Evolutionary conservation across 495 filamentous ascomycete species (phyloP).

Genomic region (Penicillium fimorum): DNA sequence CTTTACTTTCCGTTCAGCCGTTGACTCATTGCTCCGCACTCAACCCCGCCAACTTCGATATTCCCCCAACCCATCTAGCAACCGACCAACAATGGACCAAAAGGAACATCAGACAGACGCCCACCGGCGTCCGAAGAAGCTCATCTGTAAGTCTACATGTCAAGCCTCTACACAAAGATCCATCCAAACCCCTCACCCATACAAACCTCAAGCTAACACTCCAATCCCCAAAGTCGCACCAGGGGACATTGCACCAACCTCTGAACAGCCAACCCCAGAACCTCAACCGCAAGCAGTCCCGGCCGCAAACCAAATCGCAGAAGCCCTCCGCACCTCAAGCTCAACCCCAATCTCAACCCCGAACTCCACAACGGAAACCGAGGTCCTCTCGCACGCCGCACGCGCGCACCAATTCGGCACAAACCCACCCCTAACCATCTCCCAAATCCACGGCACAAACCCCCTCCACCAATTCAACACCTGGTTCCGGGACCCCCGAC

Average conservation of each 20-base stretch:
- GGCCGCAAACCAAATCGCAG: conserved; percentile 12
- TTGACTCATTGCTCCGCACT: conserved; percentile 25
- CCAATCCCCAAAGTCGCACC: conserved; percentile 38
- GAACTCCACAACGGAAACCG: conserved; percentile 31
- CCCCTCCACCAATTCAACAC: conserved; percentile 80
- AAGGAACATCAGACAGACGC: conserved; percentile 10
- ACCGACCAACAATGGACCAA: conserved; percentile 17
- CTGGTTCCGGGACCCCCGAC: conserved; percentile 77
- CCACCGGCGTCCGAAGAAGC: conserved; percentile 40
- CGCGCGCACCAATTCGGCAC: conserved; percentile 49
- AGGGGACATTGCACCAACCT: conserved; percentile 37
- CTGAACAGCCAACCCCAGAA: conserved; percentile 19
- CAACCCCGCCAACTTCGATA: conserved; percentile 19
- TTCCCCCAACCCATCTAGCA: conserved; percentile 10
- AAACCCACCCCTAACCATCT: conserved; percentile 45
- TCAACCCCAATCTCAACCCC: conserved; percentile 44
- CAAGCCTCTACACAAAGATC: background rate
- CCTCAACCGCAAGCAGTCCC: conserved; percentile 61
- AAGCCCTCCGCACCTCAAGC: conserved; percentile 32
- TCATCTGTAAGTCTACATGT: conserved; percentile 38
- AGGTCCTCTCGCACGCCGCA: conserved; percentile 40
- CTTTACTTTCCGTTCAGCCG: background rate
- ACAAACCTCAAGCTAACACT: conserved; percentile 19
- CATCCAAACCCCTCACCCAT: background rate
- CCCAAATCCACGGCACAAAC: conserved; percentile 40